Evolutionary conservation across 495 filamentous ascomycete species (phyloP), one percentile per base, ranked within the genome.

Genomic region (Glonium stellatum): DNA sequence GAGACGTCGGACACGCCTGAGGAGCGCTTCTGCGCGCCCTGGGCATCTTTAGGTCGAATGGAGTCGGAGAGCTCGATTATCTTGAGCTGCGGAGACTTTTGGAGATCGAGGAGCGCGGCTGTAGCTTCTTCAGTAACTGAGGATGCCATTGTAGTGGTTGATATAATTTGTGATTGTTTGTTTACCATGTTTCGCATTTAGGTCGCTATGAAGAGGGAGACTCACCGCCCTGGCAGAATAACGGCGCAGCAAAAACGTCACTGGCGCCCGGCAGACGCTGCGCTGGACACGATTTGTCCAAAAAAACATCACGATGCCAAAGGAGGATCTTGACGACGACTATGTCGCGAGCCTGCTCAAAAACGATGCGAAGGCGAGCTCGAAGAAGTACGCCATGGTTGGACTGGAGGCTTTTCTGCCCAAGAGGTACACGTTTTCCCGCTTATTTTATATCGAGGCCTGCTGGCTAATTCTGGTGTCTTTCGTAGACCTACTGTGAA

Each of bases 31-130:
- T 72, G 63, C 21, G 72, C 60, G 50, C 80, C 79, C 5, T 75
- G 70, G 36, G 74, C 81, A 49, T 73, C 66, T 39, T 79, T 74
- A 15, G 71, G 66, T 11, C 72, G 72, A 15, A 78, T 71, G 31
- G 80, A 83, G 52, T 92, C 88, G 69, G 84, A 86, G 69, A 92
- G 82, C 54, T 82, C 83, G 61, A 92, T 75, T 63, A 95, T 87
- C 57, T 85, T 83, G 54, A 92, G 78, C 8, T 37, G 31, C 11
- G 63, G 22, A 19, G 23, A 42, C 27, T 58, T 57, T 49, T 63
- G 62, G 1, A 68, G 63, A 52, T 57, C 37, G 37, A 57, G 59
- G 57, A 68, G 66, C 4, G 52, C 59, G 25, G 59, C 18, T n/a
- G 25, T 8, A 11, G 35, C 48, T 8, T 52, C 48, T n/a, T 72